Conservation (phyloP, 495 filamentous ascomycete species). For the Penicillium cinerascens region DNA sequence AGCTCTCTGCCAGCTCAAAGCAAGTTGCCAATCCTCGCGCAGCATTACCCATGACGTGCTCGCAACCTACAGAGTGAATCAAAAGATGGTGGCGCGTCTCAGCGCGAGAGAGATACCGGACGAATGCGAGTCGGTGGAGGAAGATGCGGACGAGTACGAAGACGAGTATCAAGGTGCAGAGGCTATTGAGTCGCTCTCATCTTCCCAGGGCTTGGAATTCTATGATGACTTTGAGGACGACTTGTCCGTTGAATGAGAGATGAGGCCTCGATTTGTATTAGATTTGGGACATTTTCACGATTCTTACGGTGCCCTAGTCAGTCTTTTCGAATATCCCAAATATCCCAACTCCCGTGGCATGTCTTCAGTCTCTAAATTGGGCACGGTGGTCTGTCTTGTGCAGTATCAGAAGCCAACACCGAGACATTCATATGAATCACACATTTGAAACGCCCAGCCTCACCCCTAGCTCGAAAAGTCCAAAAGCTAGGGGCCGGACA, state of each 20-base stretch:
- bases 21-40: constrained; percentile 27
- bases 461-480: background rate
- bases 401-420: background rate
- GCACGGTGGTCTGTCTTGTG: no score
- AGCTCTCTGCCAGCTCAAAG: constrained; percentile 63
- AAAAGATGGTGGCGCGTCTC: constrained; percentile 29
- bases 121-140: constrained; percentile 14
- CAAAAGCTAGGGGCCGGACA: background rate
- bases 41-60: constrained; percentile 27
- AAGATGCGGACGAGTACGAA: constrained; percentile 29
- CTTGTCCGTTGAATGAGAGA: constrained; percentile 18
- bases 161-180: constrained; percentile 35
- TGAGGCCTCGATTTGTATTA: background rate
- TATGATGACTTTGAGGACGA: constrained; percentile 15
- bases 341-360: no score
- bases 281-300: background rate
- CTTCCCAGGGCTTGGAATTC: background rate
- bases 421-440: background rate
- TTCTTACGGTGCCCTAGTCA: background rate
- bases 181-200: constrained; percentile 25
- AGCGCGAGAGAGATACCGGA: constrained; percentile 13
- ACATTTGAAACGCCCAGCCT: background rate
- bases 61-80: constrained; percentile 32
- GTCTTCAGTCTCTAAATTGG: no score
- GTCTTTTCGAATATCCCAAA: background rate